Evolutionary conservation across 2,329 filamentous ascomycete species (phyloP), one percentile per base, ranked within the genome.

Genomic region (Apiospora hydei): DNA sequence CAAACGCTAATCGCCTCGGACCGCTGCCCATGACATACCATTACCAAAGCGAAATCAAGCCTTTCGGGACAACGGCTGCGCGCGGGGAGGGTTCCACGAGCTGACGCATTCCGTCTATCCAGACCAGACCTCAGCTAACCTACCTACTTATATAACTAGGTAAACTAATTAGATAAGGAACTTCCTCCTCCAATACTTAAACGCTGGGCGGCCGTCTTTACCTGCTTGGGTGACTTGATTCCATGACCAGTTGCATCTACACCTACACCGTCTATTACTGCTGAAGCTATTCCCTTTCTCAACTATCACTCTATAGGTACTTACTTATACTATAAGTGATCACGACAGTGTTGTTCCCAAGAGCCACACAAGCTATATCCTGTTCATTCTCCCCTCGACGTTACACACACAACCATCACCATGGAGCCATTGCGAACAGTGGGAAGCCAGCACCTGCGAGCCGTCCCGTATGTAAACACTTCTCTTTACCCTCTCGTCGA

Each of bases 381-480:
- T 6, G 21, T 47, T 44, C 4, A 18, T 21, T 3, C 3, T 10
- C 21, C 21, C 6, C 21, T n/a, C 46, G 21, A 49, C 21, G 8
- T 10, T 10, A n/a, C 21, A 49, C 14, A 34, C 21, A 34, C 53
- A 18, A 61, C 10, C 53, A 38, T 4, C 53, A 61, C 30, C 30
- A 61, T 61, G 53, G 30, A 61, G 16, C 53, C 30, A 38, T 61
- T 61, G 18, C 53, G 53, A 61, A 38, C 53, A 61, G 16, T 38
- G 18, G 53, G 53, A 61, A 16, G 30, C 53, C 53, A 61, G 30
- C 53, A 61, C 53, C 30, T 61, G 30, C 53, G 53, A 38, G 2
- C 26, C 30, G 26, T 61, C 30, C 53, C 53, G 53, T 61, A 61
- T 7, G 53, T 61, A 21, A 38, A 26, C 21, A 14, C 6, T 11